phyloP scores from a whole-genome alignment of 441 rosid genomes.

The Croton laevigatus region DNA sequence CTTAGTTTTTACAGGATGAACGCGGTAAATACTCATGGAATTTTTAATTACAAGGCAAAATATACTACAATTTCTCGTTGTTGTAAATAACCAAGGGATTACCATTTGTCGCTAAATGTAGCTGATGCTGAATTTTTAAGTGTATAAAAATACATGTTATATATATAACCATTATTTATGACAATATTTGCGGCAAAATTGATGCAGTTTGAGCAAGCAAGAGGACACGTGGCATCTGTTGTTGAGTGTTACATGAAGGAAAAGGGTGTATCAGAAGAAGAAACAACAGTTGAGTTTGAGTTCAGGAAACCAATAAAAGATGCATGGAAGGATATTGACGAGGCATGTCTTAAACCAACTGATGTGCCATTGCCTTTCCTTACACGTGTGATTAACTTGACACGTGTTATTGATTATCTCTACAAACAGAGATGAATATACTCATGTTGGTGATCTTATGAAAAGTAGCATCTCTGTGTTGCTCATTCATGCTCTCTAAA shows the following conservation, averaged over 20 bases:
- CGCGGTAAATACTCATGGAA: too few relatives aligned
- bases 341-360: conserved; percentile 20
- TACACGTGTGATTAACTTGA: conserved; percentile 17
- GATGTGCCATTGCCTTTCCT: conserved; percentile 19
- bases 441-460: conserved; percentile 2
- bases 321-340: conserved; percentile 37
- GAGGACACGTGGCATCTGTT: conserved; percentile 25
- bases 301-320: conserved; percentile 9
- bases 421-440: conserved; percentile 28
- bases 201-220: conserved; percentile 25
- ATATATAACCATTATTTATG: too few relatives aligned
- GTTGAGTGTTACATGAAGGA: conserved; percentile 28
- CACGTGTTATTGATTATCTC: conserved; percentile 12
- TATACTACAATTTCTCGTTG: too few relatives aligned
- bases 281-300: conserved; percentile 19
- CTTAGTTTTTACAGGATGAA: too few relatives aligned
- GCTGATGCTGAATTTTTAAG: too few relatives aligned
- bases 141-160: too few relatives aligned
- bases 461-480: background rate
- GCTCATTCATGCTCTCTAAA: background rate
- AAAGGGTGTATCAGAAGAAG: conserved; percentile 20
- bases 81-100: too few relatives aligned
- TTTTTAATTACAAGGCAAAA: too few relatives aligned
- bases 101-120: too few relatives aligned
- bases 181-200: background rate